Evolutionary conservation across 371 early-diverging fungal genomes (phyloP).

Genomic region (Actinomortierella wolfii): DNA sequence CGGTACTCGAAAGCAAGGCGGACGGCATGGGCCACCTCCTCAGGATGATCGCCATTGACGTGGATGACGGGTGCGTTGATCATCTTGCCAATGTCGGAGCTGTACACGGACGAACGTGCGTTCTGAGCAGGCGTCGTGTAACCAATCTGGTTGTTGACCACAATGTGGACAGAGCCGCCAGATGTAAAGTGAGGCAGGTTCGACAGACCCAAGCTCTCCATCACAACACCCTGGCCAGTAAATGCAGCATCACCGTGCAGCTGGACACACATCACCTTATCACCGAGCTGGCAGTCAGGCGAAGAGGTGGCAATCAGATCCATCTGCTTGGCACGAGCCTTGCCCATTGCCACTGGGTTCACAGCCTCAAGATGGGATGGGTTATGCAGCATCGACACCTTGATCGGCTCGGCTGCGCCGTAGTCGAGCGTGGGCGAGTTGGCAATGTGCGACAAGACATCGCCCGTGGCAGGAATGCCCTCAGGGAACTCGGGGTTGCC

Average conservation of each 20-base stretch:
- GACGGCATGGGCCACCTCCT: slow-evolving; percentile 89
- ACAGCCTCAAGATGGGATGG: slow-evolving; percentile 96
- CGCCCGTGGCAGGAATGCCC: slow-evolving; percentile 79
- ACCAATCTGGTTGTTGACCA: slow-evolving; percentile 97
- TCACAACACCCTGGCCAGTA: slow-evolving; percentile 90
- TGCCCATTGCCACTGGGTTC: slow-evolving; percentile 95
- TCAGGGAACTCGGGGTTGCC: slow-evolving; percentile 88
- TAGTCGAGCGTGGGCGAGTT: slow-evolving; percentile 78
- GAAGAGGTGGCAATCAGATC: slow-evolving; percentile 67
- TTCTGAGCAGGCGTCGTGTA: slow-evolving; percentile 95
- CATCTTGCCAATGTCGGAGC: slow-evolving; percentile 94
- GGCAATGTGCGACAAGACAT: slow-evolving; percentile 88
- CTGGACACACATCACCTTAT: slow-evolving; percentile 89
- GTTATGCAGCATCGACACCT: slow-evolving; percentile 89
- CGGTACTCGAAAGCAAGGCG: slow-evolving; percentile 90
- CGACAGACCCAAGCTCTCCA: slow-evolving; percentile 92
- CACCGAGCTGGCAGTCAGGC: slow-evolving; percentile 82
- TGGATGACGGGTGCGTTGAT: slow-evolving; percentile 95
- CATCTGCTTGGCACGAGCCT: slow-evolving; percentile 92
- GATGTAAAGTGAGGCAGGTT: slow-evolving; percentile 92
- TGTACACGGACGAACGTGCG: slow-evolving; percentile 89
- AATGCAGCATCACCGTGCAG: slow-evolving; percentile 96
- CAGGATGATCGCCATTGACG: slow-evolving; percentile 95
- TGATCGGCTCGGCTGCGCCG: slow-evolving; percentile 58
- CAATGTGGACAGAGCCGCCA: slow-evolving; percentile 94